A percentile compares a stretch with the other conserved stretches of the same genome.
Evolutionary conservation across 495 filamentous ascomycete genomes (phyloP).

Genomic region (Penicillium antarcticum): DNA sequence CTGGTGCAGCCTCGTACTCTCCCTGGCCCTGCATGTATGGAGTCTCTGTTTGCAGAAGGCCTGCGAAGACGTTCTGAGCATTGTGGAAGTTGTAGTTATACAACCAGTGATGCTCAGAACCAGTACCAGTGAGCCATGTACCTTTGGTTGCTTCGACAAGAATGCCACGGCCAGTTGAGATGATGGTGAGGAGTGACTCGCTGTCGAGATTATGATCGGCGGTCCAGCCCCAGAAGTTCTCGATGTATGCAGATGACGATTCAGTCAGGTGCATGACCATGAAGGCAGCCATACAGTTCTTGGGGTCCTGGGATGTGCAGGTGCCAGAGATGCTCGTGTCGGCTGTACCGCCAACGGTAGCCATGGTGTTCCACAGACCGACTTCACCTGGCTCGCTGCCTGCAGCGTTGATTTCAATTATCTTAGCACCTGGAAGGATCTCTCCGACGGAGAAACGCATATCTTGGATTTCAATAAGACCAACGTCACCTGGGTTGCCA

Average conservation of each 20-base stretch:
- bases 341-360: slow-evolving; percentile 50
- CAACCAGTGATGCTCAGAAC: slow-evolving; percentile 47
- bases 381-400: slow-evolving; percentile 52
- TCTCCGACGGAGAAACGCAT: slow-evolving; percentile 52
- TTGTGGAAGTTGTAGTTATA: slow-evolving; percentile 51
- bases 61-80: slow-evolving; percentile 45
- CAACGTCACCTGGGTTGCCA: slow-evolving; percentile 54
- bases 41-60: slow-evolving; percentile 42
- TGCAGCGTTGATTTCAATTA: slow-evolving; percentile 50
- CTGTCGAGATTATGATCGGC: slow-evolving; percentile 54
- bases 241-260: slow-evolving; percentile 51
- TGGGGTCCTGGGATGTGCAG: slow-evolving; percentile 39
- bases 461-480: slow-evolving; percentile 56
- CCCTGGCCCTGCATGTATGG: slow-evolving; percentile 46
- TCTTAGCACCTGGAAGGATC: slow-evolving; percentile 46
- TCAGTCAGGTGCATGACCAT: slow-evolving; percentile 50
- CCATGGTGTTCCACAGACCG: slow-evolving; percentile 55
- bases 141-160: slow-evolving; percentile 45
- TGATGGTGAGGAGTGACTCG: slow-evolving; percentile 26
- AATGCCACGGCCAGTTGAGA: slow-evolving; percentile 49
- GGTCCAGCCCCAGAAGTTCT: slow-evolving; percentile 63
- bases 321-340: slow-evolving; percentile 31
- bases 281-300: slow-evolving; percentile 46
- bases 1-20: slow-evolving; percentile 32
- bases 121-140: slow-evolving; percentile 42